phyloP scores from a whole-genome alignment of 495 filamentous ascomycete species.

The Aspergillus cavernicola region DNA sequence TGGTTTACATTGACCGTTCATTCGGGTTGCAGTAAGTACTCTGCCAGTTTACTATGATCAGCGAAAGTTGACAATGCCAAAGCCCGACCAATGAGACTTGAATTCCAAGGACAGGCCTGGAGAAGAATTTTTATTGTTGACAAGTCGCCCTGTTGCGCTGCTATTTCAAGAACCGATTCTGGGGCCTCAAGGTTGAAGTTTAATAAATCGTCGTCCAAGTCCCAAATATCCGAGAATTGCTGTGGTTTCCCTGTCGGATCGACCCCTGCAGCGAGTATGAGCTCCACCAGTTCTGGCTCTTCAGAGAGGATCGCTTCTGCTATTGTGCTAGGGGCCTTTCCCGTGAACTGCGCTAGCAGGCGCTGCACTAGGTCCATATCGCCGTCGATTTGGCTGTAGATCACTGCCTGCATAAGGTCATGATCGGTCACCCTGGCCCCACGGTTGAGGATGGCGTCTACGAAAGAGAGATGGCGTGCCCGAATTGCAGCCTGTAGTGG shows the following conservation, averaged over 20 bases:
- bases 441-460: not conserved
- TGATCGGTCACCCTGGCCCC: not conserved
- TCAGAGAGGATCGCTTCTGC: not conserved
- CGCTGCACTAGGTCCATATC: not conserved
- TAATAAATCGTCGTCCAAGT: not conserved
- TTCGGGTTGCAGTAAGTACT: not conserved
- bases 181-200: not conserved
- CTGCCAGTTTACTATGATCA: not conserved
- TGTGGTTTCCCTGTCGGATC: not conserved
- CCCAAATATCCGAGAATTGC: not conserved
- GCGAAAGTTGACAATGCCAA: not conserved
- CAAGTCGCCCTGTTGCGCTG: not conserved
- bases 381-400: not conserved
- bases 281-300: not conserved
- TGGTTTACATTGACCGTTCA: not conserved
- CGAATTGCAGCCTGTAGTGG: slow-evolving; percentile 1
- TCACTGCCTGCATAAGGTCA: not conserved
- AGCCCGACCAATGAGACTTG: not conserved
- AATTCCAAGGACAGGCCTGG: not conserved
- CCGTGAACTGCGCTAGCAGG: not conserved
- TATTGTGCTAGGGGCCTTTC: not conserved
- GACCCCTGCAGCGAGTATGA: not conserved
- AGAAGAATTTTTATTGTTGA: not conserved
- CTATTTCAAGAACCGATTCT: slow-evolving; percentile 1
- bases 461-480: not conserved